phyloP scores from a whole-genome alignment of 2,329 filamentous ascomycete species.

The Cyanodermella asteris region DNA sequence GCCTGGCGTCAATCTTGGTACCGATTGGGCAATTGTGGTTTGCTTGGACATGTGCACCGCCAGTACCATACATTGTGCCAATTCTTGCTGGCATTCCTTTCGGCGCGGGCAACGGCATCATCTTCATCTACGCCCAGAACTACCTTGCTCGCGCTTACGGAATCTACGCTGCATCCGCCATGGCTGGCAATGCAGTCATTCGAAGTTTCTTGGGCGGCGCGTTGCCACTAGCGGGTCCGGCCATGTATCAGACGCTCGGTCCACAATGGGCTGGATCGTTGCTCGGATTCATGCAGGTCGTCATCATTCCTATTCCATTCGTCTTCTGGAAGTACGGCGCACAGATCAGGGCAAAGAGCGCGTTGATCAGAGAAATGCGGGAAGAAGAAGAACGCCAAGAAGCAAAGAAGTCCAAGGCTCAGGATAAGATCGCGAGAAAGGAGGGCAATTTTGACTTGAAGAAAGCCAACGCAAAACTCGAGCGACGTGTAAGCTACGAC shows the following conservation, averaged over 20 bases:
- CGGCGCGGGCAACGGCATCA: constrained; percentile 50
- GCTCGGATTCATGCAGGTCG: constrained; percentile 49
- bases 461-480: no score
- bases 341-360: constrained; percentile 32
- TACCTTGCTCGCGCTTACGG: constrained; percentile 46
- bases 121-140: constrained; percentile 66
- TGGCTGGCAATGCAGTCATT: constrained; percentile 60
- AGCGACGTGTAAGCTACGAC: no score
- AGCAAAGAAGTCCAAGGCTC: constrained; percentile 14
- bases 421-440: not conserved
- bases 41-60: constrained; percentile 65
- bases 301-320: constrained; percentile 58
- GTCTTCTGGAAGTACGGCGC: constrained; percentile 47
- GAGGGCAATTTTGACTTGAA: no score
- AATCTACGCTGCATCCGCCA: constrained; percentile 59
- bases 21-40: constrained; percentile 70
- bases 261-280: constrained; percentile 64
- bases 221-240: constrained; percentile 50
- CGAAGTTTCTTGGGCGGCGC: constrained; percentile 54
- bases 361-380: constrained; percentile 35
- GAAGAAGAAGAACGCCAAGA: constrained; percentile 26
- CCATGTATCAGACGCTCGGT: constrained; percentile 47
- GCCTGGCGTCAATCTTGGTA: constrained; percentile 50
- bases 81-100: constrained; percentile 63
- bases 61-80: constrained; percentile 62